Conservation (phyloP, 306 rosid species). For the Canavalia ensiformis region DNA sequence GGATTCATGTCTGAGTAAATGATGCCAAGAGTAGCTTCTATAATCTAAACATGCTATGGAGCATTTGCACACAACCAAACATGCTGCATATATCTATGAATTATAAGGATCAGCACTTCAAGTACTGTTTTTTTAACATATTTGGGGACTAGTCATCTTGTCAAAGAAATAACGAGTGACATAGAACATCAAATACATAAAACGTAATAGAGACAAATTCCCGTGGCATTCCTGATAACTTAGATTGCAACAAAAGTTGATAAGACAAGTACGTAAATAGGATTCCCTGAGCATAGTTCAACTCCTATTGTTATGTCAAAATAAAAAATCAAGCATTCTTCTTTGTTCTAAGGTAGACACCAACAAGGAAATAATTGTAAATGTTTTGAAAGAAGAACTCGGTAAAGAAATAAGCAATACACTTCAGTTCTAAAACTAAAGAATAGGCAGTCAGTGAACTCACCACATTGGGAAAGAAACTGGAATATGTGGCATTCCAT, state of each 20-base stretch:
- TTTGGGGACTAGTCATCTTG: not conserved
- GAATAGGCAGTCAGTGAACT: conserved; percentile 41
- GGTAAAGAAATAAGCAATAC: not conserved
- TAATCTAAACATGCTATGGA: too few species aligned
- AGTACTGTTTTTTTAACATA: not conserved
- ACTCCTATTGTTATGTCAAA: conserved; percentile 18
- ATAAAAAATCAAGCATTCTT: not conserved
- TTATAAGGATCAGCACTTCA: not conserved
- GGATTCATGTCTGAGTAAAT: too few species aligned
- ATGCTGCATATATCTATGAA: not conserved
- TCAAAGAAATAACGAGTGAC: not conserved
- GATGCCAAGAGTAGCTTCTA: too few species aligned
- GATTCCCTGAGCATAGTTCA: conserved; percentile 1
- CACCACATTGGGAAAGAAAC: conserved; percentile 80
- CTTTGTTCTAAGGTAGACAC: conserved; percentile 19
- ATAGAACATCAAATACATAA: not conserved
- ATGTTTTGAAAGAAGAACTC: not conserved
- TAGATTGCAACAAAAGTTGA: conserved; percentile 25
- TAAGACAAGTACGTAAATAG: not conserved
- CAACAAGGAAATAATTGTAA: not conserved
- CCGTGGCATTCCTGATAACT: not conserved
- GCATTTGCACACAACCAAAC: too few species aligned
- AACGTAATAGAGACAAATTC: conserved; percentile 14
- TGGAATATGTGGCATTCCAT: conserved; percentile 72
- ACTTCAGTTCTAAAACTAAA: conserved; percentile 2